phyloP scores from a whole-genome alignment of 768 basidiomycete genomes.

The Boletus subcaerulescens region DNA sequence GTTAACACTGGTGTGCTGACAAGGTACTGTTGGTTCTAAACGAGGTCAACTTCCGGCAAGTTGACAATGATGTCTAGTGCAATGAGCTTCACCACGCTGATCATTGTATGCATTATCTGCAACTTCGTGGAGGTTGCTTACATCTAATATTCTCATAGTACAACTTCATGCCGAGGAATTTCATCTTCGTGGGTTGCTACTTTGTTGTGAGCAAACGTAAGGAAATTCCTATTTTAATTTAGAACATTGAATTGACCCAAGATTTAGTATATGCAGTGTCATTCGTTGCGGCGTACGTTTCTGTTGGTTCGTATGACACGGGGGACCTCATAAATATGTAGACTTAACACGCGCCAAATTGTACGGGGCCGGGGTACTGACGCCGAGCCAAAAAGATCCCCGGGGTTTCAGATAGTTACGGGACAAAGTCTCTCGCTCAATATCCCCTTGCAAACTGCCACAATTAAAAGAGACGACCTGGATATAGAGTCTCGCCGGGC shows the following conservation, averaged over 20 bases:
- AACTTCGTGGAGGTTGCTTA: neutral
- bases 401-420: constrained; percentile 28
- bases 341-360: constrained; percentile 58
- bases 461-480: neutral
- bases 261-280: constrained; percentile 58
- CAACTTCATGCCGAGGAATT: constrained; percentile 49
- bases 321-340: constrained; percentile 25
- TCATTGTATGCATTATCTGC: constrained; percentile 43
- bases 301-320: neutral
- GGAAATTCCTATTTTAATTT: constrained; percentile 20
- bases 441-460: constrained; percentile 2
- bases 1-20: constrained; percentile 62
- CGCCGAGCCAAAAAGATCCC: constrained; percentile 23
- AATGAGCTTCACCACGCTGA: constrained; percentile 44
- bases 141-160: constrained; percentile 39
- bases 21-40: constrained; percentile 36
- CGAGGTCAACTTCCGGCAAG: neutral
- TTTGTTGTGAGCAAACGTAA: constrained; percentile 65
- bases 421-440: neutral
- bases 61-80: constrained; percentile 17
- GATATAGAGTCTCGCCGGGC: neutral
- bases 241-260: neutral
- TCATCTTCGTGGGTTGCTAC: constrained; percentile 60
- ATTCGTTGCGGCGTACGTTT: constrained; percentile 59
- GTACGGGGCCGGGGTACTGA: constrained; percentile 58